phyloP scores from a whole-genome alignment of 495 filamentous ascomycete species.

The Xylaria telfairii region DNA sequence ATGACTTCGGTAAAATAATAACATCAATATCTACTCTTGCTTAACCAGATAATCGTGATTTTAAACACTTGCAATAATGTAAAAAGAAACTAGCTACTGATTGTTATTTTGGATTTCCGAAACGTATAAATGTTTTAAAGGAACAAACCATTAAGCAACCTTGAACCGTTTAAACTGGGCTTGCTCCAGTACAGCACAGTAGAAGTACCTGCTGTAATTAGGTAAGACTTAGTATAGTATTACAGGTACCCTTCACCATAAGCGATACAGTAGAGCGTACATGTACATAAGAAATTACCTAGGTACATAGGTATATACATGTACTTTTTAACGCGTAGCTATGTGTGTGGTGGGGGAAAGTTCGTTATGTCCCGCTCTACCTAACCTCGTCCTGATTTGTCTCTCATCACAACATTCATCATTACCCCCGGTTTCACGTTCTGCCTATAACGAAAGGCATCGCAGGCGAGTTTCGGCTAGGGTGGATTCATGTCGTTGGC shows the following conservation, averaged over 20 bases:
- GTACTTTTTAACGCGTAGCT: not conserved
- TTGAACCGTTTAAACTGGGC: not conserved
- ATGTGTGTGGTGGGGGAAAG: not conserved
- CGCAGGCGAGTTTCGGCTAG: not conserved
- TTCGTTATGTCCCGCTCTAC: conserved; percentile 6
- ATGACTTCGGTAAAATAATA: too few species aligned
- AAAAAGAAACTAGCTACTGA: too few species aligned
- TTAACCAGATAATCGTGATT: too few species aligned
- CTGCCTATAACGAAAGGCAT: not conserved
- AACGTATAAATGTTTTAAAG: not conserved
- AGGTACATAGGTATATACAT: too few species aligned
- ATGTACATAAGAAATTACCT: too few species aligned
- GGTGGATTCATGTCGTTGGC: not conserved
- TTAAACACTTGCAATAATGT: too few species aligned
- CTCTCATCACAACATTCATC: not conserved
- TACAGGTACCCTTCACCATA: not conserved
- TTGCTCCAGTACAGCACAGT: not conserved
- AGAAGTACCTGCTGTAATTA: too few species aligned
- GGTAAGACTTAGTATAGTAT: too few species aligned
- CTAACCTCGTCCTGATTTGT: not conserved
- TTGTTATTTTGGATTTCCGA: too few species aligned
- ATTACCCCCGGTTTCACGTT: not conserved
- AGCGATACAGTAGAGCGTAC: not conserved
- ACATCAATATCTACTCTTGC: too few species aligned
- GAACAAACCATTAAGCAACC: not conserved